A percentile compares a stretch with the other conserved stretches of the same genome.
Evolutionary conservation across 2,329 filamentous ascomycete genomes (phyloP).

Genomic region (Huntiella moniliformis): DNA sequence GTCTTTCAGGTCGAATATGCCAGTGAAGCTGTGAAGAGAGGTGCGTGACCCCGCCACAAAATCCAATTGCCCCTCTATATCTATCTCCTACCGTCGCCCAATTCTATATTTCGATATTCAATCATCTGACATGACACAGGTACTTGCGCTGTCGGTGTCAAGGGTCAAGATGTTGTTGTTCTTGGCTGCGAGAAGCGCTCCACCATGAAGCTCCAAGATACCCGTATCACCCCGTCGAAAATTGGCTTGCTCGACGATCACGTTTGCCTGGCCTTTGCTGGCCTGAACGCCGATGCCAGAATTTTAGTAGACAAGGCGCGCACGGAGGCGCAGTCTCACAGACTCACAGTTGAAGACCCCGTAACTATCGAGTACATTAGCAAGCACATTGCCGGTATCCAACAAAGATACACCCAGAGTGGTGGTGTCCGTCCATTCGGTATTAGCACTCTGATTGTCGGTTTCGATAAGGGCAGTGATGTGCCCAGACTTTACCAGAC

Average conservation of each 20-base stretch:
- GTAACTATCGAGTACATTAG: slow-evolving; percentile 98
- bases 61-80: slow-evolving; percentile 1
- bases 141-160: slow-evolving; percentile 95
- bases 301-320: slow-evolving; percentile 97
- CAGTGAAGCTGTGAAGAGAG: slow-evolving; percentile 95
- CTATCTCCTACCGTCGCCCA: background rate
- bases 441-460: slow-evolving; percentile 92
- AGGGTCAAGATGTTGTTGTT: slow-evolving; percentile 88
- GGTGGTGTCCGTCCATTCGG: slow-evolving; percentile 97
- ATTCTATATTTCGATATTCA: background rate
- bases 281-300: slow-evolving; percentile 90
- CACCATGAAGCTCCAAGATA: slow-evolving; percentile 98
- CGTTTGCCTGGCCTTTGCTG: slow-evolving; percentile 91
- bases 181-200: slow-evolving; percentile 97
- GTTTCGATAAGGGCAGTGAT: slow-evolving; percentile 88
- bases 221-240: slow-evolving; percentile 95
- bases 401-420: slow-evolving; percentile 97
- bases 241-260: slow-evolving; percentile 92
- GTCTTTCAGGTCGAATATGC: slow-evolving; percentile 99
- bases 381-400: slow-evolving; percentile 93
- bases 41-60: slow-evolving; percentile 27
- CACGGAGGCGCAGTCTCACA: slow-evolving; percentile 91
- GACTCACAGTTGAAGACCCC: slow-evolving; percentile 90
- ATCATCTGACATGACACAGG: slow-evolving; percentile 29
- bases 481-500: slow-evolving; percentile 89